phyloP scores from a whole-genome alignment of 2,329 filamentous ascomycete species.

The Pseudocercospora musae region DNA sequence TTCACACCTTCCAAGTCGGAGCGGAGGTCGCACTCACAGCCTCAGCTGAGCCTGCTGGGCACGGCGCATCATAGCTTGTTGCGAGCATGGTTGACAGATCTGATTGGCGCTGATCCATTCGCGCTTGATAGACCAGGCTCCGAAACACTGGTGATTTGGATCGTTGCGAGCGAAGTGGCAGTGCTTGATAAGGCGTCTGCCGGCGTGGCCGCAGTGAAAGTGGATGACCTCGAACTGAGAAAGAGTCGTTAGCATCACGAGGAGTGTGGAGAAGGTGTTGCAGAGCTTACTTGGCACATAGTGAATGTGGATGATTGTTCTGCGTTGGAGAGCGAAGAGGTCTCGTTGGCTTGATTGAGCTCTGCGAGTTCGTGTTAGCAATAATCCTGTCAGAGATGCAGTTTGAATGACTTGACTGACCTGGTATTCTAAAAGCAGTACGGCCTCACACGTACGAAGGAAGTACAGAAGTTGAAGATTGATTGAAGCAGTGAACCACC shows the following conservation, averaged over 20 bases:
- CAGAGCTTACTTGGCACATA: slow-evolving; percentile 30
- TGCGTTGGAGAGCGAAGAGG: not conserved
- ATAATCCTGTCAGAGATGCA: not conserved
- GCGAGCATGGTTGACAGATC: slow-evolving; percentile 46
- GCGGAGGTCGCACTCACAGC: slow-evolving; percentile 1
- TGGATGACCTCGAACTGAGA: slow-evolving; percentile 64
- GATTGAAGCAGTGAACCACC: slow-evolving; percentile 8
- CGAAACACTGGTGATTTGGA: slow-evolving; percentile 64
- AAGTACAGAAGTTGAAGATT: not conserved
- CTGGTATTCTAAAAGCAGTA: not conserved
- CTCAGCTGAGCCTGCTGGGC: slow-evolving; percentile 27
- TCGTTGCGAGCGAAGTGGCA: slow-evolving; percentile 76
- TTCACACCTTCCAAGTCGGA: not conserved
- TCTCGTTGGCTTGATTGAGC: not conserved
- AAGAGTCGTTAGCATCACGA: not conserved
- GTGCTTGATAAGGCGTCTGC: slow-evolving; percentile 60
- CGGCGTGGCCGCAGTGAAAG: slow-evolving; percentile 62
- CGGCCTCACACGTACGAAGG: not conserved
- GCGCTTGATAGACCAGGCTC: slow-evolving; percentile 61
- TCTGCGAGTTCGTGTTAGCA: not conserved
- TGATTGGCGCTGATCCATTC: slow-evolving; percentile 57
- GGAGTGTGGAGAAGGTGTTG: not conserved
- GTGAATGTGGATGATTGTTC: not conserved
- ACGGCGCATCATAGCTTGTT: slow-evolving; percentile 26
- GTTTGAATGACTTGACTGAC: not conserved